A percentile compares a stretch with the other conserved stretches of the same genome.
These are phyloP conservation scores for Tolypocladium guangdongense DNA, from an alignment of 2,329 filamentous ascomycete genomes.

Conservation along the genomic window DNA sequence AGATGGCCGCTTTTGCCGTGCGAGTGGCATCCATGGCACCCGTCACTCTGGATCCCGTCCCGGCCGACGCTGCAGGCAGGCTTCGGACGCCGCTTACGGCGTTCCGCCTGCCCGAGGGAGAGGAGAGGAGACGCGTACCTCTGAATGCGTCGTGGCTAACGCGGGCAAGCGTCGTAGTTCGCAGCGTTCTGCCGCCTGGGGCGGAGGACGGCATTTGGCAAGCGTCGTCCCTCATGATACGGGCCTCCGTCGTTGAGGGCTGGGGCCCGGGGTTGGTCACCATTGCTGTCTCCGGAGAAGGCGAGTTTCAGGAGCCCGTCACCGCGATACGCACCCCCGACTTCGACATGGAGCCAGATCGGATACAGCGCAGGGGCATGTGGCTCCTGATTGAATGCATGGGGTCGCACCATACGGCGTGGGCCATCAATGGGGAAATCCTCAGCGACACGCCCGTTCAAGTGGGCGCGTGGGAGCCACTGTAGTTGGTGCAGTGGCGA, in stretches of 20 bases:
- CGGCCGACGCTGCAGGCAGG: constrained; percentile 64
- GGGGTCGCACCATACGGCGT: constrained; percentile 35
- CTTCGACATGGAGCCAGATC: constrained; percentile 61
- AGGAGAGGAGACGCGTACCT: constrained; percentile 27
- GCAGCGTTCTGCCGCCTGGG: constrained; percentile 17
- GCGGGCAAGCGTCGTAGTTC: constrained; percentile 30
- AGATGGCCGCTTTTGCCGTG: constrained; percentile 63
- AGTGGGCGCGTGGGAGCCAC: constrained; percentile 30
- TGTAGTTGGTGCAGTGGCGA: neutral
- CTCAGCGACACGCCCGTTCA: constrained; percentile 37
- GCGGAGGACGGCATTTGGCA: constrained; percentile 8
- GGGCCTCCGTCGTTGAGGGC: constrained; percentile 63
- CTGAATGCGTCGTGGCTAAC: constrained; percentile 41
- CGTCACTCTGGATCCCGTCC: constrained; percentile 48
- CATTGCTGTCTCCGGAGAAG: constrained; percentile 57
- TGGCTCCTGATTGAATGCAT: constrained; percentile 79
- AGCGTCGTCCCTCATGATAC: constrained; percentile 45
- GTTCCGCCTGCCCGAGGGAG: constrained; percentile 37
- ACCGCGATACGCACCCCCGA: constrained; percentile 59
- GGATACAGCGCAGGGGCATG: constrained; percentile 43
- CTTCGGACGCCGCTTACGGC: constrained; percentile 49
- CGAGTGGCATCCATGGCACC: constrained; percentile 56
- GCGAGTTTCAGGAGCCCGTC: constrained; percentile 60
- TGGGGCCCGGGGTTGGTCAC: constrained; percentile 56
- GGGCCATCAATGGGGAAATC: constrained; percentile 41